Evolutionary conservation across 768 basidiomycete species (phyloP).

Genomic region (Pleurotus djamor): DNA sequence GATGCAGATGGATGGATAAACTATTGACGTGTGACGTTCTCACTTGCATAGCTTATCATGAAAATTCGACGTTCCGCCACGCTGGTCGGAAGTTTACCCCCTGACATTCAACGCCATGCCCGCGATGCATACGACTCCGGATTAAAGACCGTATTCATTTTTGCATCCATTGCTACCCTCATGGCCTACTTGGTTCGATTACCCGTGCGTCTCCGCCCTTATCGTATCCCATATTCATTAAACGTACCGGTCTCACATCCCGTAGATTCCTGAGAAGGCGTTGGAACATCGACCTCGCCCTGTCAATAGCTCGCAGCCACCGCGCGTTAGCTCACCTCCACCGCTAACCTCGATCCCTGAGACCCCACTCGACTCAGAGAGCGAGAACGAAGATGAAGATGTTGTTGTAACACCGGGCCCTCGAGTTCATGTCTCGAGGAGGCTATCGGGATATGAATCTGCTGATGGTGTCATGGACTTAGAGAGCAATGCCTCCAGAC

Average conservation of each 20-base stretch:
- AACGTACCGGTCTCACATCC: slow-evolving; percentile 1
- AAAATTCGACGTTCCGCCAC: slow-evolving; percentile 61
- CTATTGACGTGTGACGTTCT: background rate
- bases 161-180: slow-evolving; percentile 57
- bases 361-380: slow-evolving; percentile 14
- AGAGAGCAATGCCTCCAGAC: slow-evolving; percentile 32
- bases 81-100: slow-evolving; percentile 49
- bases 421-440: slow-evolving; percentile 19
- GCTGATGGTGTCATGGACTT: slow-evolving; percentile 45
- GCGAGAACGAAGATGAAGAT: slow-evolving; percentile 19
- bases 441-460: slow-evolving; percentile 51
- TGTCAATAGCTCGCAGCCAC: background rate
- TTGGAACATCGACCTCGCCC: slow-evolving; percentile 8
- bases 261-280: slow-evolving; percentile 28
- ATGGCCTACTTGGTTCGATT: slow-evolving; percentile 58
- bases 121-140: slow-evolving; percentile 62
- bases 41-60: slow-evolving; percentile 43
- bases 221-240: slow-evolving; percentile 7
- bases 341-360: slow-evolving; percentile 11
- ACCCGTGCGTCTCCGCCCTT: slow-evolving; percentile 39
- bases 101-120: slow-evolving; percentile 47
- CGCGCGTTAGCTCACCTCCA: background rate
- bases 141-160: slow-evolving; percentile 59
- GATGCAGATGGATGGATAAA: background rate
- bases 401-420: slow-evolving; percentile 11